Evolutionary conservation across 768 basidiomycete species (phyloP), one percentile per base, ranked within the genome.

Genomic region (Strobilomyces confusus): DNA sequence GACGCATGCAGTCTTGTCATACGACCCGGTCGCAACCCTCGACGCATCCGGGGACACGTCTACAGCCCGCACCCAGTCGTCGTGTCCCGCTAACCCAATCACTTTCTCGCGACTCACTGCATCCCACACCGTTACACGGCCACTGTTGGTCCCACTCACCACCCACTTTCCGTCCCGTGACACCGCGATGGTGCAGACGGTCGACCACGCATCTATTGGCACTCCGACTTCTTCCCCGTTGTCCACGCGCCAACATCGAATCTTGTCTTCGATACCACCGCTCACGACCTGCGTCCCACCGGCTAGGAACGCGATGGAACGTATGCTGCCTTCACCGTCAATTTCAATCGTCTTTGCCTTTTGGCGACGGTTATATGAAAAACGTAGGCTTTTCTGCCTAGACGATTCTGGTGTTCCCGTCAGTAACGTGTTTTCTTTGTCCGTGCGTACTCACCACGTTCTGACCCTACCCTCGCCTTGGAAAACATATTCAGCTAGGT

Each of bases 1-100:
- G 43, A 55, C n/a, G 19, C 34, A 49, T 13, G 53, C 53, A 2
- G 53, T 54, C 42, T 36, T 50, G 53, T 54, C 53, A 17, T 54
- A 49, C 22, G 53, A 54, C 3, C 53, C 53, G 8, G 53, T 54
- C n/a, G 44, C 33, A 36, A 56, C 25, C 29, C 30, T 34, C 3
- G 44, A 49, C 5, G 54, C 26, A 9, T 55, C 41, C 0, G 46
- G 46, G 4, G 52, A 55, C 4, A 56, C 42, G 30, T 56, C 46
- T 12, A 48, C 46, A 3, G 52, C 55, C n/a, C 40, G 37, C 38
- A 56, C 56, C 37, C 41, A 41, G 12, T 56, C 43, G 6, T 41
- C 37, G 25, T 56, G 43, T 14, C 45, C 38, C 13, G 26, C 26
- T 0, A 57, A 29, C 19, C 33, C 42, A 12, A 33, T 25, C 11